Evolutionary conservation across 148 eudicot genomes (phyloP), one percentile per base, ranked within the genome.

Genomic region (Agrostemma githago): DNA sequence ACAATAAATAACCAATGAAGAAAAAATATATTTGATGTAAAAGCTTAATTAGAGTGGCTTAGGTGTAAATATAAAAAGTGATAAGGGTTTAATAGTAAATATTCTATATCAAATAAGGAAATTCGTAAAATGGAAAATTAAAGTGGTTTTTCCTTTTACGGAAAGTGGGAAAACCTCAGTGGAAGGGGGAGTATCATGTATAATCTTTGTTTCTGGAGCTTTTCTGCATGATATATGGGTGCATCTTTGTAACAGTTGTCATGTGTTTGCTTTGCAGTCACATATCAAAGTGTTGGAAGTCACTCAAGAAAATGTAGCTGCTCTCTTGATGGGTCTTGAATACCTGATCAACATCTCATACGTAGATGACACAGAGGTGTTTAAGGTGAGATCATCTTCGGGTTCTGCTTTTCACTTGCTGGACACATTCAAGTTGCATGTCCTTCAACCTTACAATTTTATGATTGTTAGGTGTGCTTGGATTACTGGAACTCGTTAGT

Each of bases 321-420:
- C 86, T 3, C 90, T 96, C 64, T 43, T 90, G 67, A 48, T 79
- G 73, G 99, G 99, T 48, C 96, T 96, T 74, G 99, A 92, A 77
- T 96, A 96, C 81, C 90, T 96, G 57, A 90, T 90, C 68, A 85
- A 80, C 83, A 96, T 92, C 78, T 96, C 97, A 5, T 96, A 90
- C 66, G 99, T 96, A 37, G 99, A 96, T 84, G 99, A 96, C 79
- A 96, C 96, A 0, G 99, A 96, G 83, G 99, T 96, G 64, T 96
- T 96, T 71, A 96, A 96, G 95, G 99, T 96, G 79, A 37, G 75
- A 7, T 42, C 46, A 43, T 19, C 37, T 19, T 15, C 51, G 9
- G 3, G 4, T 34, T 46, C 62, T 71, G 12, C 56, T 34, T 1
- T 56, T 9, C 6, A 8, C 72, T 74, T 73, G 11, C 8, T 51